Conservation (phyloP, 2,329 filamentous ascomycete species). For the Eutypella sp. region DNA sequence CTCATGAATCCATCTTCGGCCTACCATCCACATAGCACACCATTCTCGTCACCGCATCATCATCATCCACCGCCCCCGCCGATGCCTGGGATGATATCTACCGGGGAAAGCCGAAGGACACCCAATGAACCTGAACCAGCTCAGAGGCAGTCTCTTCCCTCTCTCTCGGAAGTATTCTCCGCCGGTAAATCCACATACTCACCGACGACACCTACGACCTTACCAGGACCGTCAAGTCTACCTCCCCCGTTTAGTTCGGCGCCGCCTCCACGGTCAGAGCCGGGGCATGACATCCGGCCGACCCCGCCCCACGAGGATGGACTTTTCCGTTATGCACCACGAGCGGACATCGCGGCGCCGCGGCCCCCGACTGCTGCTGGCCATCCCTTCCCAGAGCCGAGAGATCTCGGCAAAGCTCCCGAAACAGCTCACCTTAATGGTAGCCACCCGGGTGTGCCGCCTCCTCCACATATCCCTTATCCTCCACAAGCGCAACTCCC, state of each 20-base stretch:
- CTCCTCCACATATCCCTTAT: slow-evolving; percentile 33
- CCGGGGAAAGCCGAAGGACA: slow-evolving; percentile 21
- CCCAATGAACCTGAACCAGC: slow-evolving; percentile 21
- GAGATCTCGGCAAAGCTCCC: slow-evolving; percentile 20
- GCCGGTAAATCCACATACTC: slow-evolving; percentile 24
- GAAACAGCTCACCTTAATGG: slow-evolving; percentile 16
- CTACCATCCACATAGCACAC: slow-evolving; percentile 25
- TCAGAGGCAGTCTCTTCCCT: slow-evolving; percentile 28
- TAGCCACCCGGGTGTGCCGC: slow-evolving; percentile 24
- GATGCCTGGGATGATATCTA: slow-evolving; percentile 23
- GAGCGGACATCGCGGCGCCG: slow-evolving; percentile 20
- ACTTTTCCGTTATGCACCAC: slow-evolving; percentile 21
- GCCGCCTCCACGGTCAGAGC: slow-evolving; percentile 21
- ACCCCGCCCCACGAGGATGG: slow-evolving; percentile 25
- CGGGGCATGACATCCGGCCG: slow-evolving; percentile 20
- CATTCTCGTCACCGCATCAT: slow-evolving; percentile 21
- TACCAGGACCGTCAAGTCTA: slow-evolving; percentile 19
- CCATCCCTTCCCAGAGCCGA: slow-evolving; percentile 23
- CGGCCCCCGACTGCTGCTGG: slow-evolving; percentile 17
- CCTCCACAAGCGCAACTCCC: slow-evolving; percentile 42
- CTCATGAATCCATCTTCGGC: slow-evolving; percentile 27
- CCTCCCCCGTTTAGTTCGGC: slow-evolving; percentile 21
- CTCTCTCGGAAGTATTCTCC: slow-evolving; percentile 28
- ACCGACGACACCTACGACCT: slow-evolving; percentile 22
- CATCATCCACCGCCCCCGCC: slow-evolving; percentile 20